Conservation (phyloP, 192 early-diverging fungal genomes). For the Dissophora ornata region DNA sequence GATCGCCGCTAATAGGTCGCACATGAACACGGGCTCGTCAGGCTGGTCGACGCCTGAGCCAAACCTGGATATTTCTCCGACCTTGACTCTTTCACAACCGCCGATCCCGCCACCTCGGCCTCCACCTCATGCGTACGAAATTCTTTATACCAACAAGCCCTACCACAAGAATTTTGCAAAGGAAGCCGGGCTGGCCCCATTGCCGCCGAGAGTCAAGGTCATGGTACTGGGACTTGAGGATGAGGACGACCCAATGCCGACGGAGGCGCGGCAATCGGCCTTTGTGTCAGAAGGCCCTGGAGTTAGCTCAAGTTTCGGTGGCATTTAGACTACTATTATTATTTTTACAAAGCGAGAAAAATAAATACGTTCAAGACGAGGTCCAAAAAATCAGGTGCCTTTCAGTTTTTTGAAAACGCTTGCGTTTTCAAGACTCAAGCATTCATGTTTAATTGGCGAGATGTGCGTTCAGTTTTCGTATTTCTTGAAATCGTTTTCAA, state of each 20-base stretch:
- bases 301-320: neutral
- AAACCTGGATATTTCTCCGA: neutral
- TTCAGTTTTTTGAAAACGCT: no score
- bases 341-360: no score
- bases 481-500: no score
- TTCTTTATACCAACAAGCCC: conserved; percentile 52
- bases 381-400: no score
- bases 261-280: neutral
- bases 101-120: conserved; percentile 36
- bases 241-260: conserved; percentile 1
- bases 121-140: conserved; percentile 35
- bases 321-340: no score
- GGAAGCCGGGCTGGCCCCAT: conserved; percentile 32
- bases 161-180: conserved; percentile 50
- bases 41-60: neutral
- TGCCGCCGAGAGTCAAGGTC: conserved; percentile 29
- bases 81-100: conserved; percentile 4
- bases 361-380: no score
- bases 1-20: neutral
- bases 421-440: no score
- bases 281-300: neutral
- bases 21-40: neutral
- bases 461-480: no score
- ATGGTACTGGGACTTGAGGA: neutral
- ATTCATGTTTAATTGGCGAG: no score